Conservation (phyloP, 805 yeast species). For the Schwanniomyces occidentalis region DNA sequence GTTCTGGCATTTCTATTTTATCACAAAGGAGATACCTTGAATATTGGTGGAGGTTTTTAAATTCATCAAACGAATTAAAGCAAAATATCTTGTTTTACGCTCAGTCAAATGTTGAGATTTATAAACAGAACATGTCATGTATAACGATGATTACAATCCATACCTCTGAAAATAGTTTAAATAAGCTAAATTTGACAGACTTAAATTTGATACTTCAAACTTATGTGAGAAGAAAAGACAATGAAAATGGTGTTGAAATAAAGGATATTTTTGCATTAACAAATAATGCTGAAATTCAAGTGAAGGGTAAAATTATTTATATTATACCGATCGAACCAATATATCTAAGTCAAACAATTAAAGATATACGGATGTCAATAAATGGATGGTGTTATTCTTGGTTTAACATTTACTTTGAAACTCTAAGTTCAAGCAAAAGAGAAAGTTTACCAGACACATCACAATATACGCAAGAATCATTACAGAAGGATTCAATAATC, state of each 20-base stretch:
- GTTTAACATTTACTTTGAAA: conserved; percentile 21
- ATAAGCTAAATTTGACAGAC: conserved; percentile 5
- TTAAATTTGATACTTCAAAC: conserved; percentile 7
- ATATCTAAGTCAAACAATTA: conserved; percentile 2
- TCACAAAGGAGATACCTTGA: conserved; percentile 68
- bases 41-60: conserved; percentile 45
- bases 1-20: conserved; percentile 67
- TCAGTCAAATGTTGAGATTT: conserved; percentile 5
- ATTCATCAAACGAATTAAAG: background rate
- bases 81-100: too few species aligned
- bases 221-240: conserved; percentile 1
- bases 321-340: conserved; percentile 4
- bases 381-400: conserved; percentile 25
- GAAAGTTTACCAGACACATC: too few species aligned
- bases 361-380: conserved; percentile 17
- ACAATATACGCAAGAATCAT: too few species aligned
- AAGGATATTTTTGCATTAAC: conserved; percentile 2
- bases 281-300: conserved; percentile 1
- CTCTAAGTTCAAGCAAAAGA: background rate
- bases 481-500: background rate
- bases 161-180: conserved; percentile 11
- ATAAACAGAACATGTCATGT: conserved; percentile 8
- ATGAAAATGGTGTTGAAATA: conserved; percentile 6
- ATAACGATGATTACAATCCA: conserved; percentile 13
- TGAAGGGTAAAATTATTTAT: background rate